Evolutionary conservation across 75 land plant genomes (phyloP), one percentile per base, ranked within the genome.

Genomic region (Azolla pinnata): DNA sequence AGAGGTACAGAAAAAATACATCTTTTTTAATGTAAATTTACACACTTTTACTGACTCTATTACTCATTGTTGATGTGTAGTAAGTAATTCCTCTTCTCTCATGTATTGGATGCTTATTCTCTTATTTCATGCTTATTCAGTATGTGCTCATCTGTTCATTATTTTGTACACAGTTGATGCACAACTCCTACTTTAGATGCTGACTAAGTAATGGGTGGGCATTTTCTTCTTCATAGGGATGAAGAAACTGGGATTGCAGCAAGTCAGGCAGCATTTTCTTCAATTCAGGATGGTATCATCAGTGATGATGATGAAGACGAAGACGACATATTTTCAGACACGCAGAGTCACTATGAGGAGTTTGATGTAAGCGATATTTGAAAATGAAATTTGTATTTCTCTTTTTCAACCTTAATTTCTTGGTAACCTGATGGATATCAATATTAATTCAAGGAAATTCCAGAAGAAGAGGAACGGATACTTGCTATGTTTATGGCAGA

Each of bases 381-480:
- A 23, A 54, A 23, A 2, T 2, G 32, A 4, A 17, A n/a, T 4
- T 28, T 33, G 31, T 31, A 58, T 58, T 19, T 5, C 7, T 58
- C 31, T 23, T 3, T 4, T 46, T 14, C 3, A 4, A 38, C 42
- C 14, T 38, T 38, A 14, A 38, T 38, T 51, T 51, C 42, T 38
- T 38, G 42, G 42, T 38, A 7, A 7, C 14, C 42, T 38, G 42
- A 38, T 38, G 42, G 7, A 14, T 46, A 2, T 2, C 17, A 46
- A 17, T 17, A 14, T 52, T 44, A 28, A 38, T 60, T 61, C 85
- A 62, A 76, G 66, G 85, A 82, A 62, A 72, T 87, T 54, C 72
- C 81, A 44, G 88, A 81, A 68, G 97, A 87, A 33, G 97, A 93
- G 64, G 98, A 89, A 67, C 77, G 53, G 53, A 47, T 86, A 26